Base-by-base conservation (phyloP, 2,329 filamentous ascomycete genomes). In the Nemania serpens region DNA sequence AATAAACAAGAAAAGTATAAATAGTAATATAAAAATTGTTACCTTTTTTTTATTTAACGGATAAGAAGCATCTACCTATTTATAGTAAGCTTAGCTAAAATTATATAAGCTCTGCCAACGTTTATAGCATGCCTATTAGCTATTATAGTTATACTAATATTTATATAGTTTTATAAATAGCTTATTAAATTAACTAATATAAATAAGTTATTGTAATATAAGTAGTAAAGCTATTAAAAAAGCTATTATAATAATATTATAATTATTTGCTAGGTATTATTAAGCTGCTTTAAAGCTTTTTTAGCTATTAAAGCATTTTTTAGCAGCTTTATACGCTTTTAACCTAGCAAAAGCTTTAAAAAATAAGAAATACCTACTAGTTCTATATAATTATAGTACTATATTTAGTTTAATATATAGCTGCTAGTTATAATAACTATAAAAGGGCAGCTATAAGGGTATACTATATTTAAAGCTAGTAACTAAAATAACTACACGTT, bases 131-230 rank as follows among this genome's bases (percentile, higher is more conserved):
- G n/a, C n/a, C n/a, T n/a, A n/a, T n/a, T n/a, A n/a, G n/a, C n/a
- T n/a, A 33, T 53, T 34, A 22, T 22, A 15, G 7, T 53, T 43
- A 53, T 34, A 9, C 36, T 36, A 53, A 43, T 20, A 20, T n/a
- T 53, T 53, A 53, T 53, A 53, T 43, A 53, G 7, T 18, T 13
- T 22, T 36, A 10, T 34, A 53, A 20, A 45, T 53, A 53, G 11
- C 1, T 22, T 45, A 53, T 22, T 10, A 53, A n/a, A 1, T 3
- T 12, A 29, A 52, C 13, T 18, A 52, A 52, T 12, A 18, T 18
- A 52, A 52, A 52, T 10, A 52, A 29, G 29, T 51, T 52, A 52
- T 52, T 42, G 33, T 33, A 52, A 42, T 33, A 52, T 13, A 52
- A 17, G 10, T 52, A 13, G 13, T 52, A 52, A 46, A 29, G 20